Evolutionary conservation across 78 protist species (phyloP).

Genomic region (Protostelium mycophagum): DNA sequence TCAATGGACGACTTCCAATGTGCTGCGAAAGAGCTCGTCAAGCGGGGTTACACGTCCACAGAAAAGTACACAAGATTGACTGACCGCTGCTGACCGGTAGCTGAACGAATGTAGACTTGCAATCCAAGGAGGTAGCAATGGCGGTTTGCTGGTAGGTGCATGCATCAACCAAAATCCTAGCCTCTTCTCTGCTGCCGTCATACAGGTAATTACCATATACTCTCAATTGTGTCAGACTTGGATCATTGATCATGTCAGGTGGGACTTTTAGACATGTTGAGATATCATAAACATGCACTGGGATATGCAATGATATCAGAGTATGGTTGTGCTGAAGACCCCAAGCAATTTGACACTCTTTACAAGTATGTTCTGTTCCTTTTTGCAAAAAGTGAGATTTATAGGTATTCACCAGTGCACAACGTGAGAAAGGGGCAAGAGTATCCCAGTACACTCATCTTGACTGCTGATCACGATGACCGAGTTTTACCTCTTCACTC

Average conservation of each 20-base stretch:
- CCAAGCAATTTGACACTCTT: conserved; percentile 31
- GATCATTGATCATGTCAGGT: conserved; percentile 15
- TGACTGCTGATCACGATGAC: conserved; percentile 91
- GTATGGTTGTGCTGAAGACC: conserved; percentile 61
- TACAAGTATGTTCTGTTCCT: background rate
- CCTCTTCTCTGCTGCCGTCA: conserved; percentile 64
- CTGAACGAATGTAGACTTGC: conserved; percentile 24
- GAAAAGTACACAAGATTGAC: background rate
- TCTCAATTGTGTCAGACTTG: background rate
- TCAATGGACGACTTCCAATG: conserved; percentile 83
- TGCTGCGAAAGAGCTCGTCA: conserved; percentile 70
- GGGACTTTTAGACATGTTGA: conserved; percentile 88
- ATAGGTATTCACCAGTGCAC: conserved; percentile 81
- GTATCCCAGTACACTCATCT: conserved; percentile 69
- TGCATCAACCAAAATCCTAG: conserved; percentile 81
- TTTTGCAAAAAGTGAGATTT: background rate
- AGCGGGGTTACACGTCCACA: conserved; percentile 32
- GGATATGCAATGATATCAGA: conserved; percentile 87
- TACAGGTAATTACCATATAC: conserved; percentile 22
- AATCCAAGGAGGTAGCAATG: conserved; percentile 88
- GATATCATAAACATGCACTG: conserved; percentile 89
- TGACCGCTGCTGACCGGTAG: background rate
- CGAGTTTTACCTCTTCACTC: conserved; percentile 91
- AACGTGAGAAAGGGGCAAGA: conserved; percentile 16
- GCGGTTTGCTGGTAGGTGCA: conserved; percentile 90